These are phyloP conservation scores for Teunomyces panamensis DNA, from an alignment of 805 yeast species.

Conservation along the genomic window DNA sequence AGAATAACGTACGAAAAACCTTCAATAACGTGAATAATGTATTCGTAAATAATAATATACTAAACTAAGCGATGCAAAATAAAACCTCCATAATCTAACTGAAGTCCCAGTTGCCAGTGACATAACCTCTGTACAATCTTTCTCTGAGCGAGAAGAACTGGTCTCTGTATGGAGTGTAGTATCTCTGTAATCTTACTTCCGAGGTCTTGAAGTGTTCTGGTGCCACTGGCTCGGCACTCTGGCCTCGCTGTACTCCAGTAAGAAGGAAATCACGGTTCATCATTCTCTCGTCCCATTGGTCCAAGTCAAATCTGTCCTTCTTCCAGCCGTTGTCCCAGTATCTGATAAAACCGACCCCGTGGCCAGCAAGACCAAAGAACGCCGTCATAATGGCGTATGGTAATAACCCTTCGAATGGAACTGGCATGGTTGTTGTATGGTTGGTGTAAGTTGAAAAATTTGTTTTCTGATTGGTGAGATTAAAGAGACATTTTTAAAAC, in stretches of 20 bases:
- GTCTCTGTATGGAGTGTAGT: conserved; percentile 47
- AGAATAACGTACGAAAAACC: background rate
- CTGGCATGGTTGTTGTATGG: conserved; percentile 31
- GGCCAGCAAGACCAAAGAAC: conserved; percentile 45
- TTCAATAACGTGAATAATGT: background rate
- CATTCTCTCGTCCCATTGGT: conserved; percentile 41
- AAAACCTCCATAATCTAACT: conserved; percentile 11
- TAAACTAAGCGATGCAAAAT: background rate
- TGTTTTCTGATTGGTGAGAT: conserved; percentile 19
- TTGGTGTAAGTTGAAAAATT: conserved; percentile 6
- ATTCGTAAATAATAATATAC: background rate
- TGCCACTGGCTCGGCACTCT: conserved; percentile 61
- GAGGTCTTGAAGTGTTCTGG: conserved; percentile 78
- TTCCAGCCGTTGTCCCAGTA: conserved; percentile 51
- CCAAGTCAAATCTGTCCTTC: conserved; percentile 43
- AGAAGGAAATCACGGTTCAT: conserved; percentile 74
- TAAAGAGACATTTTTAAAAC: background rate
- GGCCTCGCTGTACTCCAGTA: conserved; percentile 74
- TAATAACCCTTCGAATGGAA: conserved; percentile 47
- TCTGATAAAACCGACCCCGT: conserved; percentile 43
- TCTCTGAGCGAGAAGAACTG: conserved; percentile 46
- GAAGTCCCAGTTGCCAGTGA: conserved; percentile 45
- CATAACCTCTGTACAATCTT: conserved; percentile 46
- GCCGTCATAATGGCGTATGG: conserved; percentile 46
- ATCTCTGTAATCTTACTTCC: conserved; percentile 32